These are phyloP conservation scores for Phaeosphaeria sp. DNA, from an alignment of 2,329 filamentous ascomycete species.

Conservation along the genomic window DNA sequence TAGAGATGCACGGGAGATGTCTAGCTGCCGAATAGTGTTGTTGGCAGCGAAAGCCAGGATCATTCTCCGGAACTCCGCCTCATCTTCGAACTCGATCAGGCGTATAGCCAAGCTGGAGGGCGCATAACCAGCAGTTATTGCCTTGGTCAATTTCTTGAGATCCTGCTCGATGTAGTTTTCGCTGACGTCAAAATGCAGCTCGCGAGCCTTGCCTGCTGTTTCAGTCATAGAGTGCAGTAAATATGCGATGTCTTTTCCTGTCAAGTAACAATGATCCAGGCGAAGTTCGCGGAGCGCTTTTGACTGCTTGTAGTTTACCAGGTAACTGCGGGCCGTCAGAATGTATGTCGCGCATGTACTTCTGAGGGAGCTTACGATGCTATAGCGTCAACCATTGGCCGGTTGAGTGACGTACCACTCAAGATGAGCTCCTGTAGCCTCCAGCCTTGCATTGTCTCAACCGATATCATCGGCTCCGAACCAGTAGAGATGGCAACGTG, in stretches of 20 bases:
- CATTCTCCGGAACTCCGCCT: conserved; percentile 68
- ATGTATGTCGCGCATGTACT: background rate
- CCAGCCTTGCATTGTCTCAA: conserved; percentile 72
- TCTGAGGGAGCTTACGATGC: conserved; percentile 42
- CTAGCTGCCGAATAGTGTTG: conserved; percentile 67
- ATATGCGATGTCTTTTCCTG: conserved; percentile 68
- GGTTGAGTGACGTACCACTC: conserved; percentile 68
- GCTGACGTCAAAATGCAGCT: conserved; percentile 71
- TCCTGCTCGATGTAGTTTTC: conserved; percentile 65
- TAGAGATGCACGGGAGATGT: conserved; percentile 74
- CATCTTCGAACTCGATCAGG: conserved; percentile 72
- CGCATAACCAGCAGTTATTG: conserved; percentile 60
- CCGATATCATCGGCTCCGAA: conserved; percentile 67
- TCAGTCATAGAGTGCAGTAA: conserved; percentile 69
- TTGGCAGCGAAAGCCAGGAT: conserved; percentile 69
- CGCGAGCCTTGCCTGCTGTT: conserved; percentile 57
- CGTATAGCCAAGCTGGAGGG: conserved; percentile 71
- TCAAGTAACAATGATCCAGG: conserved; percentile 71
- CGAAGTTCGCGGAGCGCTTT: conserved; percentile 66
- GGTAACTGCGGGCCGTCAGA: conserved; percentile 60
- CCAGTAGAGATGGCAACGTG: conserved; percentile 69
- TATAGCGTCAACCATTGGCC: conserved; percentile 69
- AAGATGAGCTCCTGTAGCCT: conserved; percentile 69
- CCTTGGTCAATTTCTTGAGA: conserved; percentile 59
- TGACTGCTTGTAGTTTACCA: conserved; percentile 65